Evolutionary conservation across 371 early-diverging fungal genomes (phyloP).

Genomic region (Batkoa obscura): DNA sequence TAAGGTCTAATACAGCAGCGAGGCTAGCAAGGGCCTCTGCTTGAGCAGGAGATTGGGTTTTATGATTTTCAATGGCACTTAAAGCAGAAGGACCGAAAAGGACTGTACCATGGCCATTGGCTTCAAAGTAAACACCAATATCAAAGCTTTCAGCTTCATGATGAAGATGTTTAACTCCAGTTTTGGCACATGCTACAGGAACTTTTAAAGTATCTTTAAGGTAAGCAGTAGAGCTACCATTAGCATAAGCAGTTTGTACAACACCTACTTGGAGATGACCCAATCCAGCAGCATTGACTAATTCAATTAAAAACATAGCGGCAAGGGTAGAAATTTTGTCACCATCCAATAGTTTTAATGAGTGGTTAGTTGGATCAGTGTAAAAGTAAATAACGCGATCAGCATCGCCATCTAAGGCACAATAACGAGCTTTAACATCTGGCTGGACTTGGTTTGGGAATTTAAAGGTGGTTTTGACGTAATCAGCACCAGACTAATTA

Average conservation of each 20-base stretch:
- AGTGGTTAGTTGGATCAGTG: slow-evolving; percentile 39
- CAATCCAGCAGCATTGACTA: slow-evolving; percentile 55
- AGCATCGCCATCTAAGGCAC: slow-evolving; percentile 97
- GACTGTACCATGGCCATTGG: slow-evolving; percentile 99
- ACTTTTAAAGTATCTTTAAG: slow-evolving; percentile 69
- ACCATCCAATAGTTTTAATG: slow-evolving; percentile 87
- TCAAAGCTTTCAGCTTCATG: slow-evolving; percentile 94
- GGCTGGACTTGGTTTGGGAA: slow-evolving; percentile 50
- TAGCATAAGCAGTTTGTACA: slow-evolving; percentile 98
- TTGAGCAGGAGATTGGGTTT: slow-evolving; percentile 32
- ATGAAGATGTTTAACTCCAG: slow-evolving; percentile 99
- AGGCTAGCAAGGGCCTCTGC: slow-evolving; percentile 55
- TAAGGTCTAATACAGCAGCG: slow-evolving; percentile 66
- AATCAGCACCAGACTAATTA: slow-evolving; percentile 88
- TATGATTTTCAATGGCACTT: slow-evolving; percentile 35
- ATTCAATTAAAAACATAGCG: slow-evolving; percentile 77
- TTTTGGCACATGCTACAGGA: slow-evolving; percentile 84
- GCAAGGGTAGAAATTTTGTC: slow-evolving; percentile 93
- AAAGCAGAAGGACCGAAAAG: slow-evolving; percentile 76
- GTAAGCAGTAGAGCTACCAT: slow-evolving; percentile 88
- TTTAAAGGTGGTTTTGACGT: slow-evolving; percentile 78
- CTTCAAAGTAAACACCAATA: slow-evolving; percentile 99
- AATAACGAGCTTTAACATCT: slow-evolving; percentile 46
- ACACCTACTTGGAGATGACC: slow-evolving; percentile 75
- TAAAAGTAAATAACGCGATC: slow-evolving; percentile 97